Evolutionary conservation across 441 rosid species (phyloP), one percentile per base, ranked within the genome.

Genomic region (Populus hybrid): DNA sequence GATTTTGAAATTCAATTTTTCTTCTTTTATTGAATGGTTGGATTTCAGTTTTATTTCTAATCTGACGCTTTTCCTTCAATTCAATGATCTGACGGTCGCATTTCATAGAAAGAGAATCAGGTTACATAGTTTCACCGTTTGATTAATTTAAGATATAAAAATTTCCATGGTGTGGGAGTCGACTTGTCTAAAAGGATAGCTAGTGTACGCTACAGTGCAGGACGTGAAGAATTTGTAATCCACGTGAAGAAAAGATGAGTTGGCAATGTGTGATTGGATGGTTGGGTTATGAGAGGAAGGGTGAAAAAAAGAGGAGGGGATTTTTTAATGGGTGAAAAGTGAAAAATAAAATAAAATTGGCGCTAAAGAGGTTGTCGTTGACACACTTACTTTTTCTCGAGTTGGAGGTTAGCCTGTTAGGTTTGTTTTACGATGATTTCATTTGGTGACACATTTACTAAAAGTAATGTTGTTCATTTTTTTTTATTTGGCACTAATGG

Each of bases 1-100:
- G 87, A 88, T 89, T 92, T 93, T 92, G 90, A 93, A 93, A 88
- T 93, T 86, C 89, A 88, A 89, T 89, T 89, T 40, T 88, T 38
- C 80, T 72, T 54, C 40, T 78, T 40, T 84, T 84, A 87, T 89
- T 88, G 71, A 77, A 92, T 87, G 95, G 95, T 79, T 64, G 11
- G 95, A 92, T 91, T 82, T 73, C 30, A 71, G 65, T 72, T 50
- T 5, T n/a, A 18, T 8, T 69, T 69, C 4, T n/a, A 10, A 91
- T 92, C 92, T 16, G 50, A 86, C 88, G 92, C 88, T 2, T 38
- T 40, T 0, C 7, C 9, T 79, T 42, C 32, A 71, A 76, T 14
- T 5, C 8, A 0, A 0, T 4, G 64, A 93, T 93, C 90, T 26
- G 38, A 90, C 93, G 92, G 84, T 78, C 18, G 12, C 0, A 84